Base-by-base conservation (phyloP, 495 filamentous ascomycete genomes). In the Trichoderma gamsii region DNA sequence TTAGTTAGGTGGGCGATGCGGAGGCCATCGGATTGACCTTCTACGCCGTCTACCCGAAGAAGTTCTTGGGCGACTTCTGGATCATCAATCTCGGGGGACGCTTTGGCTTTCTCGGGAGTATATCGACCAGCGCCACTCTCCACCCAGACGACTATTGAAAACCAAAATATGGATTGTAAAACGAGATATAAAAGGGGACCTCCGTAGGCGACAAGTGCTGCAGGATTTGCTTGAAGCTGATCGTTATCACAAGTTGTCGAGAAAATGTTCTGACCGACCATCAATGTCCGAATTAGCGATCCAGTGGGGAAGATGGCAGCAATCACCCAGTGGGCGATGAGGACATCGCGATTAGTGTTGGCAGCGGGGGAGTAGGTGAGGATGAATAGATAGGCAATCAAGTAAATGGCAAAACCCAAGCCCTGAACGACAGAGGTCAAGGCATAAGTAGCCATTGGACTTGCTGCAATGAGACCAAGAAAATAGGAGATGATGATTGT, bases 371-470 rank as follows among this genome's bases (percentile, higher is more conserved):
- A 73, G 72, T 88, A 90, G 1, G 87, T 88, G 64, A 87, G 75
- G 38, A 89, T 84, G 65, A 75, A 82, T 67, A 90, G 77, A 29
- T 88, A 87, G 3, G 83, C 84, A 63, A 89, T 87, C 52, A 92
- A 81, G 75, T 93, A 92, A 29, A 91, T 75, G 46, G 92, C 74
- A 73, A 92, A 90, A 72, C 91, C 79, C 5, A 86, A 80, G 35
- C 81, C 78, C 72, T 92, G 89, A 7, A 82, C 81, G 12, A 87
- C 89, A 16, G 89, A 88, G 12, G 86, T 82, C 71, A 90, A 84
- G 4, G 90, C 90, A 74, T 90, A 93, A 0, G 90, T 85, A 13
- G 89, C 85, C 25, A 93, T 78, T 71, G 92, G 90, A 38, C 86
- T 89, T 59, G 77, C 81, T 12, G 87, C 80, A 68, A 91, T 84